Evolutionary conservation across 768 basidiomycete genomes (phyloP), one percentile per base, ranked within the genome.

Genomic region (Suillus americanus): DNA sequence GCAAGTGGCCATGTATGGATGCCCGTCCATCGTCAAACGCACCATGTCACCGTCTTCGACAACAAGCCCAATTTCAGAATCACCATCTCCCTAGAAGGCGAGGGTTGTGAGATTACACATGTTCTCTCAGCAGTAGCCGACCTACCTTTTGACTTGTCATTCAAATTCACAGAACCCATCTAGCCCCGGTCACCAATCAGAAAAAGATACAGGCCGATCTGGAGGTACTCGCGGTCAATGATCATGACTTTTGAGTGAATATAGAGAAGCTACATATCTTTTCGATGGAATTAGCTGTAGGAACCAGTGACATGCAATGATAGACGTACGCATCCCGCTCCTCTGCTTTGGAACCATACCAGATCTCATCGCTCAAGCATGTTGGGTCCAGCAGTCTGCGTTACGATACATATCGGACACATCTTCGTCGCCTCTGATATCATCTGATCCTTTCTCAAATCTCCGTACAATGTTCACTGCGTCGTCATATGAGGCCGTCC

Each of bases 111-210:
- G 35, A 38, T 43, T 55, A 33, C 55, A 13, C 23, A 40, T 40
- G 23, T 35, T 5, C 20, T 30, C 8, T 45, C 25, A 28, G 4
- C 6, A 6, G 57, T 7, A 45, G 16, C 10, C 9, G 5, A 45
- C 75, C 45, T 65, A 85, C 89, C 83, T 85, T 89, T 77, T 94
- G 92, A 62, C 88, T 90, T 88, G 70, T 96, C 94, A 66, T 96
- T 96, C 68, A 96, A 73, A 74, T 98, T 99, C 18, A 97, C 95
- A 48, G 92, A 95, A 40, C 97, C 96, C 83, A 95, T 91, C 92
- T 94, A 33, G 38, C 25, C 16, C 40, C 50, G 28, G 23, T 65
- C 33, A 55, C 69, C 35, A 62, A 66, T 55, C 30, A 43, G 43
- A 50, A 62, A 40, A 41, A 61, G 23, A 64, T 50, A 20, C 28